These are phyloP conservation scores for Neurospora intermedia DNA, from an alignment of 495 filamentous ascomycete genomes.

Conservation along the genomic window DNA sequence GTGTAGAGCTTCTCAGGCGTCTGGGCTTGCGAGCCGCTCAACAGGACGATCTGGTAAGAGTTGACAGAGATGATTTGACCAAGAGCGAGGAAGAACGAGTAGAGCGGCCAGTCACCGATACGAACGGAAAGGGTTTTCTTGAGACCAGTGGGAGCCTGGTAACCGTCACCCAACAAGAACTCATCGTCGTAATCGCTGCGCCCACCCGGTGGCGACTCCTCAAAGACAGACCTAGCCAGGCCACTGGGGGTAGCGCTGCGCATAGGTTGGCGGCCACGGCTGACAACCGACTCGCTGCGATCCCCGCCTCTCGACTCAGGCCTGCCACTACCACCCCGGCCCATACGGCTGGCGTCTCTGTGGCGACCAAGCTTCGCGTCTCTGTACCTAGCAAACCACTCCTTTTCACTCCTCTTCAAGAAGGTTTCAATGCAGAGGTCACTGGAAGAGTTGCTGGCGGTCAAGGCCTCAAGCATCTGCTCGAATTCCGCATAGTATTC, in stretches of 20 bases:
- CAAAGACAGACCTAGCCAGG: slow-evolving; percentile 20
- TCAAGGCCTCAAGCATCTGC: slow-evolving; percentile 42
- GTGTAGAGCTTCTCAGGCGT: slow-evolving; percentile 52
- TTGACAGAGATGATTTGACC: slow-evolving; percentile 59
- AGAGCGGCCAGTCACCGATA: slow-evolving; percentile 58
- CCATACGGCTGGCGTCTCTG: slow-evolving; percentile 11
- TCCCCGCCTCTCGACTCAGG: slow-evolving; percentile 14
- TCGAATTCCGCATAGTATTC: slow-evolving; percentile 47
- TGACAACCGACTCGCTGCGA: slow-evolving; percentile 20
- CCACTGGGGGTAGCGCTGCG: slow-evolving; percentile 22
- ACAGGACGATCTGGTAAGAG: slow-evolving; percentile 57
- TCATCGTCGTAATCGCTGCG: slow-evolving; percentile 27
- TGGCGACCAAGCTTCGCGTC: slow-evolving; percentile 45
- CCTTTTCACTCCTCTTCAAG: slow-evolving; percentile 51
- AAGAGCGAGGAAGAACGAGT: slow-evolving; percentile 58
- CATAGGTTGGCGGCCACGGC: slow-evolving; percentile 21
- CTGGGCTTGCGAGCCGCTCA: slow-evolving; percentile 49
- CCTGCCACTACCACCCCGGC: slow-evolving; percentile 10
- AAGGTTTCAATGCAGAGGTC: slow-evolving; percentile 54
- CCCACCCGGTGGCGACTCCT: slow-evolving; percentile 14
- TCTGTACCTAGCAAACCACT: slow-evolving; percentile 50
- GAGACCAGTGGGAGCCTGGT: slow-evolving; percentile 55
- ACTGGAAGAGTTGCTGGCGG: slow-evolving; percentile 41
- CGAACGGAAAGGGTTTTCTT: slow-evolving; percentile 38
- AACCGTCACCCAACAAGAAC: slow-evolving; percentile 53